A percentile compares a stretch with the other conserved stretches of the same genome.
Conservation (phyloP, 768 basidiomycete genomes). For the Ramaria sp. region DNA sequence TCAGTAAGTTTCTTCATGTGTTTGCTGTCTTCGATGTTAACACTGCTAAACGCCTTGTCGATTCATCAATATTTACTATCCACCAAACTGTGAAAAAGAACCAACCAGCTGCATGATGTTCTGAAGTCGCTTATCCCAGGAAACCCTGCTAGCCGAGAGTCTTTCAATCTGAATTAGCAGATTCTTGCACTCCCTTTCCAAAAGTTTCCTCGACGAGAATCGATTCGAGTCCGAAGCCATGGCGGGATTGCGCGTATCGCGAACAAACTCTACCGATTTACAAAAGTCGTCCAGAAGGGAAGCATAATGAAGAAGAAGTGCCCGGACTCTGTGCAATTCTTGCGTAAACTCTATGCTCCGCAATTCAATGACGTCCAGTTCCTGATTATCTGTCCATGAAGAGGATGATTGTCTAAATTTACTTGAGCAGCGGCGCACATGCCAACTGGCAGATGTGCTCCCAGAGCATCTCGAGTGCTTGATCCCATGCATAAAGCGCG, state of each 20-base stretch:
- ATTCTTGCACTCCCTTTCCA: conserved; percentile 9
- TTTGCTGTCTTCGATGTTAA: conserved; percentile 14
- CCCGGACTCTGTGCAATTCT: conserved; percentile 45
- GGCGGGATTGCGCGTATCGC: conserved; percentile 37
- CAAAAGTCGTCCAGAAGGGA: conserved; percentile 43
- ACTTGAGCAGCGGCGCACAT: conserved; percentile 13
- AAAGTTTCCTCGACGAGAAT: conserved; percentile 16
- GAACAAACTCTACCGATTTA: conserved; percentile 40
- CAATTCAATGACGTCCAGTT: conserved; percentile 31
- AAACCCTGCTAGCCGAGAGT: conserved; percentile 13
- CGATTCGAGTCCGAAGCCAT: conserved; percentile 18
- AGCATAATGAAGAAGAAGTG: conserved; percentile 46
- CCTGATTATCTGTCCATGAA: conserved; percentile 23
- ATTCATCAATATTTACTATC: neutral
- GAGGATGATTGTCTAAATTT: neutral
- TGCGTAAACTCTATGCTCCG: conserved; percentile 36
- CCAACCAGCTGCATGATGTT: conserved; percentile 26
- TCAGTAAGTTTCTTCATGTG: conserved; percentile 41
- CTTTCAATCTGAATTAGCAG: conserved; percentile 9
- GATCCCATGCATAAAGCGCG: conserved; percentile 53
- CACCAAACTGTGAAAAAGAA: neutral
- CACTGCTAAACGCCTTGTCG: conserved; percentile 29
- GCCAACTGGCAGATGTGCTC: conserved; percentile 41
- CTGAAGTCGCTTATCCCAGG: conserved; percentile 21
- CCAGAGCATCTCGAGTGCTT: conserved; percentile 44